These are phyloP conservation scores for Vigna angularis DNA, from an alignment of 306 rosid genomes.

Conservation along the genomic window DNA sequence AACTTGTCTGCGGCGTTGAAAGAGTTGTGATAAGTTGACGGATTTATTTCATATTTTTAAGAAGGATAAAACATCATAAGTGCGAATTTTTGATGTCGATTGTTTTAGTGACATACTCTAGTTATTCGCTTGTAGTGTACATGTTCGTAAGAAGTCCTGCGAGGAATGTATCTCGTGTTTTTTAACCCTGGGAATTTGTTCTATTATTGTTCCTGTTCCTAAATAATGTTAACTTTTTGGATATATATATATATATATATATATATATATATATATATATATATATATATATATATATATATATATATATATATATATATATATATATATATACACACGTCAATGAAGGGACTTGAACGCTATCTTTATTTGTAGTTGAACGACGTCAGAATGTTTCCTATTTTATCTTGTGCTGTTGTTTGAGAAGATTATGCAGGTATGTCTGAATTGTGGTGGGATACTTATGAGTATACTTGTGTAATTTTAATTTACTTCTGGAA, in stretches of 20 bases:
- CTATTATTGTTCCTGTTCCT: neutral
- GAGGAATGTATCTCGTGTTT: neutral
- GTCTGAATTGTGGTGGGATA: neutral
- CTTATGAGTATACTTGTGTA: neutral
- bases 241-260: neutral
- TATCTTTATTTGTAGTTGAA: too few species aligned
- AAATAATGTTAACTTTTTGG: neutral
- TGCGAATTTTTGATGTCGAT: neutral
- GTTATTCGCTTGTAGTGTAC: constrained; percentile 25
- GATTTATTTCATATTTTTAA: neutral
- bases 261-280: too few species aligned
- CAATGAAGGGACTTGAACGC: too few species aligned
- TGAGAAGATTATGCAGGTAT: neutral
- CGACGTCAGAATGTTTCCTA: too few species aligned
- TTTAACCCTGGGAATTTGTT: neutral
- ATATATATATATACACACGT: too few species aligned
- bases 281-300: neutral
- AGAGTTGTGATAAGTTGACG: neutral
- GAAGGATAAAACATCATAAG: neutral
- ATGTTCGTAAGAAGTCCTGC: constrained; percentile 39
- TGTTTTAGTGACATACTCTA: neutral
- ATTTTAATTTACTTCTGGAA: neutral
- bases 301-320: too few species aligned
- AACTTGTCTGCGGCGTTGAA: neutral
- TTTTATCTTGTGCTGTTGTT: neutral